Evolutionary conservation across 257 asterid genomes (phyloP).

Genomic region (Forsythia suspensa): DNA sequence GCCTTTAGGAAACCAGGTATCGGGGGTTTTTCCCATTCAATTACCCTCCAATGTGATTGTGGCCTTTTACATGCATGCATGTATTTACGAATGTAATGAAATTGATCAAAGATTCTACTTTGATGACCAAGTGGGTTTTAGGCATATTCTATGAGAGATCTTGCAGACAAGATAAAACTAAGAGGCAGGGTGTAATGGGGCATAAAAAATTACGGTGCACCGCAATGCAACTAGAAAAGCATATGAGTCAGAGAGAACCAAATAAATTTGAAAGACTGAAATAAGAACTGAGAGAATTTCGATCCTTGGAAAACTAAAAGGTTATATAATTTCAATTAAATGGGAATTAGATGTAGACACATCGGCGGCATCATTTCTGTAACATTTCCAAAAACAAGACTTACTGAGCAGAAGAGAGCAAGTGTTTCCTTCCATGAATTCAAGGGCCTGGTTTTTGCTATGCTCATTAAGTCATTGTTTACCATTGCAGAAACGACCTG

Average conservation of each 20-base stretch:
- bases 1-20: neutral
- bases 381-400: constrained; percentile 25
- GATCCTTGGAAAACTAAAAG: no score
- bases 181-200: neutral
- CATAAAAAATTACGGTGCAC: neutral
- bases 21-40: neutral
- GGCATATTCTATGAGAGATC: neutral
- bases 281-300: no score
- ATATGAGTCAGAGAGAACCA: no score
- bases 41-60: neutral
- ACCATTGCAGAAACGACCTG: constrained; percentile 91
- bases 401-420: constrained; percentile 90
- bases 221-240: no score
- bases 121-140: neutral
- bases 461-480: constrained; percentile 85
- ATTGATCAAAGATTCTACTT: constrained; percentile 11
- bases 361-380: no score
- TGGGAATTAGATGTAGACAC: no score
- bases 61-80: neutral
- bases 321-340: no score
- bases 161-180: neutral
- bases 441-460: constrained; percentile 81
- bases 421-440: constrained; percentile 98
- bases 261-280: no score
- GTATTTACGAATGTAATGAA: neutral